Evolutionary conservation across 148 eudicot species (phyloP).

Genomic region (Camellia sinensis): DNA sequence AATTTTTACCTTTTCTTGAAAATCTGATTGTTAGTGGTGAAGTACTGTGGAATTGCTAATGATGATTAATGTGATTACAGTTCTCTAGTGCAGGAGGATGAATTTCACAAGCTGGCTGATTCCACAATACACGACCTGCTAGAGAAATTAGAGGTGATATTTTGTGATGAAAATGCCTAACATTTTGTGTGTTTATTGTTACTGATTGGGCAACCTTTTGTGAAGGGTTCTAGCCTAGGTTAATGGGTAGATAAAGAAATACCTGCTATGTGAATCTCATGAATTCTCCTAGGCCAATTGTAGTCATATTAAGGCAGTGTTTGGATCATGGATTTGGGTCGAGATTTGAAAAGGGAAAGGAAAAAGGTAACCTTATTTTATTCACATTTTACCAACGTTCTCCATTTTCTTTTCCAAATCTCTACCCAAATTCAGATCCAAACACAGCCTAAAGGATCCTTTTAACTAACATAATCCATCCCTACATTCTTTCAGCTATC

Average conservation of each 20-base stretch:
- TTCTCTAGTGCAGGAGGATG: slow-evolving; percentile 77
- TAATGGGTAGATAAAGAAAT: not conserved
- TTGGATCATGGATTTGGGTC: too few relatives aligned
- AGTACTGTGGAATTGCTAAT: slow-evolving; percentile 22
- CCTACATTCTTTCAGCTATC: not conserved
- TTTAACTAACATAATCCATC: not conserved
- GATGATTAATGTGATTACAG: slow-evolving; percentile 50
- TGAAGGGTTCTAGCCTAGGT: not conserved
- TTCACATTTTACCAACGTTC: too few relatives aligned
- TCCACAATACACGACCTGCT: slow-evolving; percentile 79
- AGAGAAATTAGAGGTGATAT: slow-evolving; percentile 81
- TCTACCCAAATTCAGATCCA: too few relatives aligned
- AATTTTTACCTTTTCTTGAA: not conserved
- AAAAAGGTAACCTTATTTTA: too few relatives aligned
- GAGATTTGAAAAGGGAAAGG: too few relatives aligned
- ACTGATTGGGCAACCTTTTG: not conserved
- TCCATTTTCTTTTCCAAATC: too few relatives aligned
- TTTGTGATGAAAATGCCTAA: not conserved
- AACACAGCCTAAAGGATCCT: too few relatives aligned
- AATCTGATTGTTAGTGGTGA: not conserved
- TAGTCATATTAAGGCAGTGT: not conserved
- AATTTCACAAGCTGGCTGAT: slow-evolving; percentile 77
- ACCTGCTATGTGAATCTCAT: not conserved
- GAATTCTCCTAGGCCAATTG: not conserved
- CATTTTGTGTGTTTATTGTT: not conserved